Evolutionary conservation across 495 filamentous ascomycete species (phyloP).

Genomic region (Hyaloscypha finlandica): DNA sequence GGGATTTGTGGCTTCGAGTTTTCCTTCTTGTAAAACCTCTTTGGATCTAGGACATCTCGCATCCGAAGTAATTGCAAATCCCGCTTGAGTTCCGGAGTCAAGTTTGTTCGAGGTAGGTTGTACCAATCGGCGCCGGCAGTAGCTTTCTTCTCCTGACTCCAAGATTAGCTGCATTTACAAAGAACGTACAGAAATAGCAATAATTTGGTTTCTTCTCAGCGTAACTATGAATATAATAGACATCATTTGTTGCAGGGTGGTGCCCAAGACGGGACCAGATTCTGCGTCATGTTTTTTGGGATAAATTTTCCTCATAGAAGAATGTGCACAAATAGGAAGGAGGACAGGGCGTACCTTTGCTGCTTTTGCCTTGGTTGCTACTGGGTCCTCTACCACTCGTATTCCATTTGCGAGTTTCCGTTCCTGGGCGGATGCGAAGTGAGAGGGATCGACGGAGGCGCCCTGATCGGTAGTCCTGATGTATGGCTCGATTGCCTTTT

Average conservation of each 20-base stretch:
- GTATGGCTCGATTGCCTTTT: conserved; percentile 43
- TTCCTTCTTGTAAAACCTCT: conserved; percentile 88
- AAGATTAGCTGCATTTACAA: conserved; percentile 27
- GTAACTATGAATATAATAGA: conserved; percentile 94
- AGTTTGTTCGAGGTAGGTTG: conserved; percentile 76
- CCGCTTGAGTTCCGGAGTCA: conserved; percentile 82
- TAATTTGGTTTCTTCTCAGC: conserved; percentile 64
- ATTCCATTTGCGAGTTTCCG: conserved; percentile 45
- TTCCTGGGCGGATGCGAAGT: conserved; percentile 45
- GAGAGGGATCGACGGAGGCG: conserved; percentile 47
- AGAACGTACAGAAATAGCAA: conserved; percentile 29
- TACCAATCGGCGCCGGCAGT: conserved; percentile 71
- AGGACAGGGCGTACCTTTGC: conserved; percentile 47
- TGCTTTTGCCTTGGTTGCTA: conserved; percentile 38
- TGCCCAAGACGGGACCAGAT: conserved; percentile 74
- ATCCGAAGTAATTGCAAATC: conserved; percentile 87
- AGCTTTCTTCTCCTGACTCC: conserved; percentile 43
- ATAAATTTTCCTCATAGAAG: conserved; percentile 69
- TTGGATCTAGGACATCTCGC: conserved; percentile 85
- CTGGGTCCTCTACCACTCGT: conserved; percentile 48
- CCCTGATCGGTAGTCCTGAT: conserved; percentile 47
- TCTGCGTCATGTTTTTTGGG: conserved; percentile 66
- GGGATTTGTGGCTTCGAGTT: conserved; percentile 64
- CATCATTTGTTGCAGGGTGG: conserved; percentile 64
- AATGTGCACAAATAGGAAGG: conserved; percentile 19